Percentiles rank a stretch among this genome's conserved stretches.
Conservation (phyloP, 805 yeast species). For the Barnettozyma populi region DNA sequence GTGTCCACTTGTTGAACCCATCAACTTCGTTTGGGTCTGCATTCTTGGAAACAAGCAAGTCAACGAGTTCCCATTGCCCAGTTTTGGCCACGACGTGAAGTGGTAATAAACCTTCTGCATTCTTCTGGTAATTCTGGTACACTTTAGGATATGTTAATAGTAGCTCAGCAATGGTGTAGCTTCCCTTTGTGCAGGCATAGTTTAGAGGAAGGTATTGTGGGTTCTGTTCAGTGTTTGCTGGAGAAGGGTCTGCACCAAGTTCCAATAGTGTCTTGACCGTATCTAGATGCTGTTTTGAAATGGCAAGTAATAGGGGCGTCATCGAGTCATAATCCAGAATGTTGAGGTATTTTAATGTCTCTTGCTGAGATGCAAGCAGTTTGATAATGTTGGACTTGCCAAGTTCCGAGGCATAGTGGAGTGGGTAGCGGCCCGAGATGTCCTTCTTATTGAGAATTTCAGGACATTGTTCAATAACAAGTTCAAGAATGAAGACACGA, state of each 20-base stretch:
- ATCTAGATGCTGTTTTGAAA: slow-evolving; percentile 57
- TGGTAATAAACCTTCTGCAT: slow-evolving; percentile 87
- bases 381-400: slow-evolving; percentile 42
- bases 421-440: slow-evolving; percentile 70
- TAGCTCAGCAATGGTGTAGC: slow-evolving; percentile 60
- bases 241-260: slow-evolving; percentile 43
- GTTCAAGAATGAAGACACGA: slow-evolving; percentile 20
- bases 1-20: slow-evolving; percentile 89
- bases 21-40: slow-evolving; percentile 76
- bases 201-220: slow-evolving; percentile 74
- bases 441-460: slow-evolving; percentile 41
- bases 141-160: slow-evolving; percentile 26
- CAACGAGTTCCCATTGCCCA: slow-evolving; percentile 68
- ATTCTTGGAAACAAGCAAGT: slow-evolving; percentile 63
- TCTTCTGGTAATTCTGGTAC: slow-evolving; percentile 38
- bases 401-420: slow-evolving; percentile 77
- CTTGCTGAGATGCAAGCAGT: slow-evolving; percentile 29
- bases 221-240: slow-evolving; percentile 41
- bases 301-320: slow-evolving; percentile 79
- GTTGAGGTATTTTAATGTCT: slow-evolving; percentile 26
- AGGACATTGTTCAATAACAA: slow-evolving; percentile 18
- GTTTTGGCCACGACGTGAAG: slow-evolving; percentile 83
- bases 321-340: slow-evolving; percentile 66
- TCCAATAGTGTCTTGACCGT: slow-evolving; percentile 46
- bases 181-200: slow-evolving; percentile 84